These are phyloP conservation scores for Pyrus bretschneideri DNA, from an alignment of 306 rosid species.

Conservation along the genomic window DNA sequence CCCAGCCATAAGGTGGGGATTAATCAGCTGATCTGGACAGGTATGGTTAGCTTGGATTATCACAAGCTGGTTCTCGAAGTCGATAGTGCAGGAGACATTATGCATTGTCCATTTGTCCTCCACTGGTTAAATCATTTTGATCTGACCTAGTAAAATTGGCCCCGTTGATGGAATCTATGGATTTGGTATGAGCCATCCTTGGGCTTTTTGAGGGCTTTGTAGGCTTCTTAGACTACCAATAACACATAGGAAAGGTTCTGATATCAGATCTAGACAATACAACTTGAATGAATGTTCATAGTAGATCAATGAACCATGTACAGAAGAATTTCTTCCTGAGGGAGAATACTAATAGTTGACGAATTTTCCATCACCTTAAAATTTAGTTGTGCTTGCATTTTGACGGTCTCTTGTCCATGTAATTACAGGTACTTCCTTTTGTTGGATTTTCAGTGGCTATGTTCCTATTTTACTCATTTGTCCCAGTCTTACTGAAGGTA, in stretches of 20 bases:
- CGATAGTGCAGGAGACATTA: background rate
- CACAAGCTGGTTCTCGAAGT: background rate
- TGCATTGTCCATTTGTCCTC: background rate
- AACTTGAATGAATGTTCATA: background rate
- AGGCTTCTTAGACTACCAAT: background rate
- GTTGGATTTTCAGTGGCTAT: conserved; percentile 79
- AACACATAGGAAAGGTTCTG: background rate
- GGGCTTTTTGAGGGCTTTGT: background rate
- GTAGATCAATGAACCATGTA: background rate
- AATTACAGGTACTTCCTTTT: conserved; percentile 81
- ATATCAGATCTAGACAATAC: background rate
- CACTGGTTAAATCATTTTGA: background rate
- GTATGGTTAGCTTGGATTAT: background rate
- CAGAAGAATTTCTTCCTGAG: background rate
- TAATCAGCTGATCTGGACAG: background rate
- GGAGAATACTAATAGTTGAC: background rate
- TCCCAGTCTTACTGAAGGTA: conserved; percentile 88
- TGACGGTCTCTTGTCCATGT: conserved; percentile 12
- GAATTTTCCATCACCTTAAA: background rate
- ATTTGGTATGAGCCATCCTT: background rate
- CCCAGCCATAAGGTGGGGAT: background rate
- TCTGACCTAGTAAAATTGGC: background rate
- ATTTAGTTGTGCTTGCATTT: background rate
- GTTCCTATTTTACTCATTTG: conserved; percentile 89
- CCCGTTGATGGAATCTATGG: background rate